Conservation (phyloP, 768 basidiomycete genomes). For the Mycena sanguinolenta region DNA sequence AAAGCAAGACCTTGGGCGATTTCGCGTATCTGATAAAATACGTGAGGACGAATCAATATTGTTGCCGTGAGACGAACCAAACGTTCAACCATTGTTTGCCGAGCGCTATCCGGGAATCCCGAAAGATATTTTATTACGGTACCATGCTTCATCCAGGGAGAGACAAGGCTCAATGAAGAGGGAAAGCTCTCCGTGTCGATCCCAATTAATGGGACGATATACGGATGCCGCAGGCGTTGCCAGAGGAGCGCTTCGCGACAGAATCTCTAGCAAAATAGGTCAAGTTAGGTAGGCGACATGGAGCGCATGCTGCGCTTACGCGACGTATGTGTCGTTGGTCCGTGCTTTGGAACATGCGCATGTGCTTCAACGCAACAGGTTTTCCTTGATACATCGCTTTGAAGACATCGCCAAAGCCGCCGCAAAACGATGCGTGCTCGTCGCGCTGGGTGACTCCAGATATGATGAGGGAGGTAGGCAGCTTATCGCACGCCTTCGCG, state of each 20-base stretch:
- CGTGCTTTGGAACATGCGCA: constrained; percentile 23
- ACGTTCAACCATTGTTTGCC: constrained; percentile 22
- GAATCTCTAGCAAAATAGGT: constrained; percentile 32
- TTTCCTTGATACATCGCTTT: constrained; percentile 22
- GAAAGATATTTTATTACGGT: constrained; percentile 39
- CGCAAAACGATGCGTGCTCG: constrained; percentile 19
- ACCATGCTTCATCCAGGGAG: constrained; percentile 46
- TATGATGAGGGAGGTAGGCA: constrained; percentile 28
- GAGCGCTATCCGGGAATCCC: constrained; percentile 8
- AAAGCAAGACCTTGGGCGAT: constrained; percentile 35
- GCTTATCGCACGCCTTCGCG: constrained; percentile 24
- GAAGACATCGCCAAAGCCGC: constrained; percentile 31
- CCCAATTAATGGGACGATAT: constrained; percentile 40
- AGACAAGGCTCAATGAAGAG: constrained; percentile 39
- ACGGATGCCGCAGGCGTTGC: constrained; percentile 35
- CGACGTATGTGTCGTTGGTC: constrained; percentile 26
- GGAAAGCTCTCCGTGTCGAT: constrained; percentile 38
- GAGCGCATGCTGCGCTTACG: constrained; percentile 5
- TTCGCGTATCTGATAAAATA: constrained; percentile 30
- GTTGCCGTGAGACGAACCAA: constrained; percentile 20
- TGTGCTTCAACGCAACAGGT: constrained; percentile 31
- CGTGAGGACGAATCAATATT: not conserved
- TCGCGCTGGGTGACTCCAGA: constrained; percentile 26
- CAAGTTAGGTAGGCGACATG: not conserved
- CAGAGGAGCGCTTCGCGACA: constrained; percentile 42